A percentile compares a stretch with the other conserved stretches of the same genome.
phyloP scores from a whole-genome alignment of 257 asterid genomes.

The Gardenia jasminoides region DNA sequence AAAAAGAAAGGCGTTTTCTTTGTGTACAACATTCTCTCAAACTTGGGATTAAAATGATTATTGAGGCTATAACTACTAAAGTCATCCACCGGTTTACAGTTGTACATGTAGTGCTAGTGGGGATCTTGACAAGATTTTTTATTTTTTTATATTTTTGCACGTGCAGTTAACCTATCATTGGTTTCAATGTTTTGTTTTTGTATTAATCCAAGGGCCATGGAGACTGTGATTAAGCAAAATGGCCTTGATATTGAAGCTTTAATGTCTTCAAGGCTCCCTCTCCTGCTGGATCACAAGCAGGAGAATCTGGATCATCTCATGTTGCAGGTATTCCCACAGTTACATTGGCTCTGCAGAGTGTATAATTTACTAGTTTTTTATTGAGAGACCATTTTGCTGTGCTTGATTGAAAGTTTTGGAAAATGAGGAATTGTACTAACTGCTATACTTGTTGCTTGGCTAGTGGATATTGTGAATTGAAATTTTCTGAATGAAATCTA shows the following conservation, averaged over 20 bases:
- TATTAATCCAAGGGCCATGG: conserved; percentile 82
- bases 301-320: conserved; percentile 75
- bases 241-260: conserved; percentile 89
- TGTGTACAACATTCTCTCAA: not conserved
- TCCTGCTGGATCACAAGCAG: conserved; percentile 69
- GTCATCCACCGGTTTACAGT: not conserved
- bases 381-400: no score
- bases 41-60: not conserved
- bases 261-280: conserved; percentile 78
- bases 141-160: not conserved
- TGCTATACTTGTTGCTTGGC: no score
- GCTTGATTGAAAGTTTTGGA: no score
- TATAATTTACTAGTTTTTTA: not conserved
- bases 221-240: conserved; percentile 92
- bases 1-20: not conserved
- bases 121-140: not conserved
- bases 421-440: no score
- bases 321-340: conserved; percentile 52
- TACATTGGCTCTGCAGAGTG: not conserved
- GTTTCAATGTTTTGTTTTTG: conserved; percentile 2
- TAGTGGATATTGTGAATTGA: no score
- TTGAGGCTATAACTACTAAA: not conserved
- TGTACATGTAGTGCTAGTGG: not conserved
- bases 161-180: not conserved
- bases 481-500: no score